Base-by-base conservation (phyloP, 495 filamentous ascomycete species). In the Daldinia loculata region DNA sequence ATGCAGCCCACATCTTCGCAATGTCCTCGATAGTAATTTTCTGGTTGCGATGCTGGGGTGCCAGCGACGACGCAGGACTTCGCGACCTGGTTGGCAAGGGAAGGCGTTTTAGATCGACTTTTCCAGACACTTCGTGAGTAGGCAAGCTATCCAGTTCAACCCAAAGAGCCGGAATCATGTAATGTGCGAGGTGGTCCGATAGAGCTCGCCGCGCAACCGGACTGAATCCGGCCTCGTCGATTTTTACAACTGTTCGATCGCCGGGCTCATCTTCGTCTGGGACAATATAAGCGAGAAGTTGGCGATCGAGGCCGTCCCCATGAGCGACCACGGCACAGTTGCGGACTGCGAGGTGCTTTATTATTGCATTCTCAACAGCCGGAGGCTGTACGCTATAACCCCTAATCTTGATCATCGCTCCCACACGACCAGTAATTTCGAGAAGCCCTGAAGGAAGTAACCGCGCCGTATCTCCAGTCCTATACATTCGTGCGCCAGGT, bases 361-460 rank as follows among this genome's bases (percentile, higher is more conserved):
- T 82, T 53, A 91, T 89, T 0, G 86, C 85, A 74, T 86, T 88
- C 70, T 88, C 84, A 29, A 91, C 84, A 60, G 90, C 89, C 3
- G 88, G 85, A 14, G 91, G 87, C 58, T 91, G 90, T 38, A 92
- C 82, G 19, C 88, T 83, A 69, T 91, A 90, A 4, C 90, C 90
- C 66, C 89, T 78, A 3, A 91, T 75, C 66, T 92, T 92, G 14
- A 92, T 86, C 79, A 91, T 90, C 34, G 84, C 85, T 15, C 87
- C 86, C 7, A 93, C 87, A 24, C 91, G 88, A 26, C 91, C 91
- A 6, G 90, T 88, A 72, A 91, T 92, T 69, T 93, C 90, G 1
- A 94, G 76, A 7, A 83, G 76, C 6, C 91, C 90, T 15, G 88
- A 86, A 2, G 85, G 82, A 3, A 90, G 80, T 67, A 90, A 79